These are phyloP conservation scores for Solanum chacoense DNA, from an alignment of 305 asterid species.

Conservation along the genomic window DNA sequence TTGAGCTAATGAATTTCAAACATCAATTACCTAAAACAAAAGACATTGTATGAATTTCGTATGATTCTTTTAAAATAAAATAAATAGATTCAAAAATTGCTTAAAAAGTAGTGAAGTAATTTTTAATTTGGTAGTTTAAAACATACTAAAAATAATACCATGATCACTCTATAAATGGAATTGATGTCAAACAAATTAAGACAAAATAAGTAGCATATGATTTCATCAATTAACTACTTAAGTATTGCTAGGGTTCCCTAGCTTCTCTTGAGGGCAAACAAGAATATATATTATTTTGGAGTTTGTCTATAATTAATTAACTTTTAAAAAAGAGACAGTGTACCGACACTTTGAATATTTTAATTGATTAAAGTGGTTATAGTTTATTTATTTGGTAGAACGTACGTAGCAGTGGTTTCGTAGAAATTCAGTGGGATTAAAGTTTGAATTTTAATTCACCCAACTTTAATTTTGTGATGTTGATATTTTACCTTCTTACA, in stretches of 20 bases:
- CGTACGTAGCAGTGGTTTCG: not conserved
- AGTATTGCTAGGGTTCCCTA: not conserved
- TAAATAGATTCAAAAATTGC: not conserved
- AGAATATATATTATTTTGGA: not conserved
- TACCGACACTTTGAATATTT: slow-evolving; percentile 24
- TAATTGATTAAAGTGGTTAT: not conserved
- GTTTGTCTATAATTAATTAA: not conserved
- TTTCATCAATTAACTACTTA: not conserved
- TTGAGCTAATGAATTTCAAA: not conserved
- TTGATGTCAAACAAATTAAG: not conserved
- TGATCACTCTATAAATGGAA: not conserved
- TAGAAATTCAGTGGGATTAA: slow-evolving; percentile 1
- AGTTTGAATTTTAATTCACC: not conserved
- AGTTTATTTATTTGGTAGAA: not conserved
- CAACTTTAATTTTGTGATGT: not conserved
- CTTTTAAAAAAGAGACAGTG: slow-evolving; percentile 8
- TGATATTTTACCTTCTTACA: not conserved
- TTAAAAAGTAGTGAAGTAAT: not conserved
- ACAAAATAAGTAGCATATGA: not conserved
- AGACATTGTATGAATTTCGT: too few species aligned
- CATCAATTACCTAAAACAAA: too few species aligned
- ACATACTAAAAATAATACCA: not conserved
- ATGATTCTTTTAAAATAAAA: too few species aligned
- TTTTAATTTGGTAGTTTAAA: not conserved
- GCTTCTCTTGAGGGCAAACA: not conserved